Base-by-base conservation (phyloP, 2,329 filamentous ascomycete genomes). In the Grosmannia huntii region DNA sequence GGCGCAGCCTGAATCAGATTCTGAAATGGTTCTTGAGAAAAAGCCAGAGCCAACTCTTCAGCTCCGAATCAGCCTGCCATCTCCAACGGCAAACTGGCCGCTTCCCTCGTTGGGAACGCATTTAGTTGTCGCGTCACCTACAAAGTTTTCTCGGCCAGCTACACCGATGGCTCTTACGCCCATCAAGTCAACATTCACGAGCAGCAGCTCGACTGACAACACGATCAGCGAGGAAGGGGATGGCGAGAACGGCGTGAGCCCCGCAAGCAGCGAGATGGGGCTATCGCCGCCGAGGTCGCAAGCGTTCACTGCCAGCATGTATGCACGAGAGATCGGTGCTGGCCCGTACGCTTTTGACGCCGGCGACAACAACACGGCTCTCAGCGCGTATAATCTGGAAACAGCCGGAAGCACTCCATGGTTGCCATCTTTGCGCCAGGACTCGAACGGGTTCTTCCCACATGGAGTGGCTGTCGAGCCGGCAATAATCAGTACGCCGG, bases 271-370 rank as follows among this genome's bases (percentile, higher is more conserved):
- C 27, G 21, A 48, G 36, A 4, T 16, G 21, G 57, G 21, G 28
- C 16, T 28, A 36, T 3, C 21, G 16, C 48, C 36, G 23, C 33
- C 49, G 23, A 36, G 49, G 33, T 9, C 44, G 46, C 53, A 57
- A 27, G 57, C 59, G 3, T 64, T 61, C 41, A 64, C 59, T 11
- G 63, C 64, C 12, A 62, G 63, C 54, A 50, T 62, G 23, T 65
- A 65, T 25, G 59, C 63, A 12, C 55, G 55, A 12, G 64, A 62
- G 33, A 64, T 65, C 25, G 62, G 62, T 6, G 25, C 49, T 2
- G 63, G 64, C 5, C 64, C 64, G 21, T 65, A 61, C 36, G 61
- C 61, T 2, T 36, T 60, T 23, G 62, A 61, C 16, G 28, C 14
- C 1, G 23, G 38, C 14, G 38, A 36, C 21, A 27, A 25, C 27